Percentiles rank a stretch among this genome's conserved stretches.
Conservation (phyloP, 768 basidiomycete species). For the Russula olivacea region DNA sequence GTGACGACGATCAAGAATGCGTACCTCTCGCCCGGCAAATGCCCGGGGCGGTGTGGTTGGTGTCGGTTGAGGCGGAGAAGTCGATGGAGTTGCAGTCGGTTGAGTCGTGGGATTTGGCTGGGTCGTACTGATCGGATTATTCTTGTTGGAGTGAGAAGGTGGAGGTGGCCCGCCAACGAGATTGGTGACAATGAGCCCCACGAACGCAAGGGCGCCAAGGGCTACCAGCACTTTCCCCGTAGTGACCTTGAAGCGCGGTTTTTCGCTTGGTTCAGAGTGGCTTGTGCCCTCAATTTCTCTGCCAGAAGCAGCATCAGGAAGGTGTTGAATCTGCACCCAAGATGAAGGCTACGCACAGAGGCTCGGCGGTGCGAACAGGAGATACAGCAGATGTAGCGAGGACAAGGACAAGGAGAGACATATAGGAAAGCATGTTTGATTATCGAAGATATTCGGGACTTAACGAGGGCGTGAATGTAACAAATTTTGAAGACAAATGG, state of each 20-base stretch:
- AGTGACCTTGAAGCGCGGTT: too few relatives aligned
- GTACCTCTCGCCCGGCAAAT: background rate
- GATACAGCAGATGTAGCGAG: background rate
- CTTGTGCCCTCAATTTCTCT: too few relatives aligned
- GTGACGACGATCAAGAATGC: too few relatives aligned
- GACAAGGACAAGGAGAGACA: background rate
- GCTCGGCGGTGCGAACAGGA: background rate
- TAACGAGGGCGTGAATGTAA: background rate
- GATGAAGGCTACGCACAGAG: background rate
- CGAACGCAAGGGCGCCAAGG: too few relatives aligned
- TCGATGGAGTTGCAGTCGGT: background rate
- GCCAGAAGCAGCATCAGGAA: background rate
- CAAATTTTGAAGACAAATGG: background rate
- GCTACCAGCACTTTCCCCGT: too few relatives aligned
- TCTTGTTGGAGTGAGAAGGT: too few relatives aligned
- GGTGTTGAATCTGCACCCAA: background rate
- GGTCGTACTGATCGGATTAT: too few relatives aligned
- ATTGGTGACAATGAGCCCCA: too few relatives aligned
- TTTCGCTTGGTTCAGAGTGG: too few relatives aligned
- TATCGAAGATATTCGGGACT: background rate
- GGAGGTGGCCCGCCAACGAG: too few relatives aligned
- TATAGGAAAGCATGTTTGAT: conserved; percentile 4
- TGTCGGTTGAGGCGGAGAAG: background rate
- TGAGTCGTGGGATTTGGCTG: background rate
- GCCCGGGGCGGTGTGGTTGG: background rate